Conservation (phyloP, 495 filamentous ascomycete genomes). For the Penicillium longicatenatum region DNA sequence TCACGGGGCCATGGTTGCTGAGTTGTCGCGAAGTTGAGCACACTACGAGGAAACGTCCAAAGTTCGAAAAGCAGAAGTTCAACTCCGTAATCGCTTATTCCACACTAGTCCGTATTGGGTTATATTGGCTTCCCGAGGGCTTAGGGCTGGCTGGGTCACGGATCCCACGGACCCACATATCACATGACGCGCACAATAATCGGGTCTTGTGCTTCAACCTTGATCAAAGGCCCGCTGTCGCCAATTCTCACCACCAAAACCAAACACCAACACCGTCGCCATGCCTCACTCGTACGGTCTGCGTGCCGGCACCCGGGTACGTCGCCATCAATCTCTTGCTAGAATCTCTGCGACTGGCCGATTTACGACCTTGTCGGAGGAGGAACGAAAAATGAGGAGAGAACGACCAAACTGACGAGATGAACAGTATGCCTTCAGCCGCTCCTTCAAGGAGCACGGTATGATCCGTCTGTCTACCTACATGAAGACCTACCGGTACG, state of each 20-base stretch:
- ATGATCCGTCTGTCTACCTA: conserved; percentile 88
- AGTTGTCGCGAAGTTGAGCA: conserved; percentile 37
- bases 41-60: conserved; percentile 11
- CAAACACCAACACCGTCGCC: conserved; percentile 52
- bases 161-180: background rate
- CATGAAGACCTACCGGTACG: conserved; percentile 86
- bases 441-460: conserved; percentile 91
- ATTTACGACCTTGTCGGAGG: conserved; percentile 10
- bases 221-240: conserved; percentile 35
- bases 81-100: background rate
- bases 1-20: conserved; percentile 59
- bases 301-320: conserved; percentile 85
- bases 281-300: conserved; percentile 99
- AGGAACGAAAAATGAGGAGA: conserved; percentile 5
- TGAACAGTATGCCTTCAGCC: conserved; percentile 82
- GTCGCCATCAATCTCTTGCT: conserved; percentile 23
- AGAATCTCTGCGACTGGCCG: conserved; percentile 6
- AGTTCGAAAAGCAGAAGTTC: conserved; percentile 3
- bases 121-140: conserved; percentile 3
- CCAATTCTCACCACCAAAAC: conserved; percentile 43
- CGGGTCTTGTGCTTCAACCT: conserved; percentile 14
- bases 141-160: conserved; percentile 2
- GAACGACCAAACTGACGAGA: conserved; percentile 34
- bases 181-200: conserved; percentile 11
- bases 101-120: conserved; percentile 3